Percentiles rank a stretch among this genome's conserved stretches.
These are phyloP conservation scores for Torulaspora indica DNA, from an alignment of 805 yeast genomes.

Conservation along the genomic window DNA sequence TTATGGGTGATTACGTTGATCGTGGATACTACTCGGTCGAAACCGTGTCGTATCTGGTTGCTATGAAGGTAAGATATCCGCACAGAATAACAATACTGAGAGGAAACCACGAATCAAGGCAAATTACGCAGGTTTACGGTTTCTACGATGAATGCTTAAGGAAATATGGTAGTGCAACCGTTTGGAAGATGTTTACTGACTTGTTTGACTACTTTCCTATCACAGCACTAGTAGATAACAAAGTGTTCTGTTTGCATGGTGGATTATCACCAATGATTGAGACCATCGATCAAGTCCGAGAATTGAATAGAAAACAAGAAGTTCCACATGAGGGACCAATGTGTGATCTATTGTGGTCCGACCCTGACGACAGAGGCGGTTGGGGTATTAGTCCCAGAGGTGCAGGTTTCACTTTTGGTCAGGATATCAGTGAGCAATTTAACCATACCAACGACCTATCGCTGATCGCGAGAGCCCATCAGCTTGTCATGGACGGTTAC, in stretches of 20 bases:
- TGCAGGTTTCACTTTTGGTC: constrained; percentile 98
- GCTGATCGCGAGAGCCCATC: constrained; percentile 91
- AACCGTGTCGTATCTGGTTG: constrained; percentile 81
- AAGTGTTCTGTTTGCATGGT: constrained; percentile 89
- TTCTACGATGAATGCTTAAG: constrained; percentile 93
- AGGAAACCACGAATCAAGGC: constrained; percentile 94
- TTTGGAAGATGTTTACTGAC: constrained; percentile 90
- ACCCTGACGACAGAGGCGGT: constrained; percentile 96
- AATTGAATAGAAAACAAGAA: constrained; percentile 86
- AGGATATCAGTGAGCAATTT: constrained; percentile 88
- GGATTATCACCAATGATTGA: constrained; percentile 94
- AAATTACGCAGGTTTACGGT: constrained; percentile 93
- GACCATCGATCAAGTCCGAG: constrained; percentile 87
- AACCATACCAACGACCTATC: constrained; percentile 84
- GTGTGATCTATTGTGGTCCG: constrained; percentile 96
- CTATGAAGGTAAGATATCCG: constrained; percentile 90
- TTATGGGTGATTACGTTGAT: constrained; percentile 92
- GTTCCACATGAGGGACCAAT: constrained; percentile 97
- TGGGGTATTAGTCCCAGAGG: constrained; percentile 98
- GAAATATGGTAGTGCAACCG: constrained; percentile 87
- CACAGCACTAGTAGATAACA: constrained; percentile 87
- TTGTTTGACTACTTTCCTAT: constrained; percentile 89
- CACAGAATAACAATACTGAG: constrained; percentile 85
- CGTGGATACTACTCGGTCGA: constrained; percentile 79
- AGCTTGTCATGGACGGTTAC: constrained; percentile 95